Conservation (phyloP, 768 basidiomycete genomes). For the Leccinum subtestaceum region DNA sequence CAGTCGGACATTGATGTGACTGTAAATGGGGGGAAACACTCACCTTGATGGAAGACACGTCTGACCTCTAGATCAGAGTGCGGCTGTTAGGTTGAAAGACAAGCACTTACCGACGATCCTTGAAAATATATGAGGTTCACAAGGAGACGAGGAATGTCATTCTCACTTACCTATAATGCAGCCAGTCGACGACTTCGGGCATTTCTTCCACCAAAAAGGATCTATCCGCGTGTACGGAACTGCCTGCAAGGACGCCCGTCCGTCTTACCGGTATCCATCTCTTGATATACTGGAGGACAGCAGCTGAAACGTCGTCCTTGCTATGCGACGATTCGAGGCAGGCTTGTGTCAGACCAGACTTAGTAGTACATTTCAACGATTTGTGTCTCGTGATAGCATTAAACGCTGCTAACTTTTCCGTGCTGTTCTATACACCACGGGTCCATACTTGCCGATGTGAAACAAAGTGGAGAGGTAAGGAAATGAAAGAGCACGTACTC, state of each 20-base stretch:
- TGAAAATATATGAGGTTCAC: background rate
- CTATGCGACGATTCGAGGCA: conserved; percentile 72
- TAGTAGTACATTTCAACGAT: conserved; percentile 1
- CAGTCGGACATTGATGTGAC: background rate
- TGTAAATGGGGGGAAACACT: background rate
- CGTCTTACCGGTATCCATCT: conserved; percentile 73
- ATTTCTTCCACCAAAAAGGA: conserved; percentile 72
- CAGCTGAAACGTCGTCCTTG: conserved; percentile 53
- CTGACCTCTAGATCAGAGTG: conserved; percentile 34
- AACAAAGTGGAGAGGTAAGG: background rate
- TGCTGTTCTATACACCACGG: conserved; percentile 88
- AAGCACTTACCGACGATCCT: conserved; percentile 67
- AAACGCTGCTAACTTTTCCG: conserved; percentile 48
- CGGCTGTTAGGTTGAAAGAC: background rate
- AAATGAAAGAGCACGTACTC: conserved; percentile 41
- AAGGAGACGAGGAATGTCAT: background rate
- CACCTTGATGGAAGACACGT: conserved; percentile 84
- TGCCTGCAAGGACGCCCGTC: conserved; percentile 78
- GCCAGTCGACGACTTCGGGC: conserved; percentile 75
- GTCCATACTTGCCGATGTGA: conserved; percentile 59
- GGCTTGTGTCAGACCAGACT: conserved; percentile 82
- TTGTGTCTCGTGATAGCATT: background rate
- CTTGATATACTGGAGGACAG: conserved; percentile 76
- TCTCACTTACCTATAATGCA: conserved; percentile 67
- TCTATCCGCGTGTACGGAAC: conserved; percentile 80